Evolutionary conservation across 345 rosid genomes (phyloP).

Genomic region (Salix suchowensis): DNA sequence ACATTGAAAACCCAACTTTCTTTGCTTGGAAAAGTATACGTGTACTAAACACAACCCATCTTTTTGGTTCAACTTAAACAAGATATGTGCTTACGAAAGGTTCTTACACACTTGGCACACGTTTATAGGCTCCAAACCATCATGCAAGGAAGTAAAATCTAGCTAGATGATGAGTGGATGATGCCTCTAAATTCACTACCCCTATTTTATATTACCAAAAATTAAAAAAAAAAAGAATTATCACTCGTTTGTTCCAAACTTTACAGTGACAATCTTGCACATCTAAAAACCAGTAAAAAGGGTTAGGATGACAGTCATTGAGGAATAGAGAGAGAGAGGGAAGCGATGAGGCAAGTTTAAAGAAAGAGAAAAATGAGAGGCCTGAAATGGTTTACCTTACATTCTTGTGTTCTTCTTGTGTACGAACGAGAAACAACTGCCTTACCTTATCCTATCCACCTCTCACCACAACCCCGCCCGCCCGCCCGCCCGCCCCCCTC

Average conservation of each 20-base stretch:
- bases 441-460: conserved; percentile 77
- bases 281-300: neutral
- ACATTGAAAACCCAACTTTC: too few species aligned
- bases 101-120: neutral
- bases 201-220: too few species aligned
- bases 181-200: too few species aligned
- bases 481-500: neutral
- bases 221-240: too few species aligned
- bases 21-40: too few species aligned
- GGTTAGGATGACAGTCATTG: neutral
- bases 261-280: neutral
- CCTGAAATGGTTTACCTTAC: conserved; percentile 47
- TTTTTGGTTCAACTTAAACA: too few species aligned
- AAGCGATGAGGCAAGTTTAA: neutral
- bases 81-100: neutral
- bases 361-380: conserved; percentile 53
- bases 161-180: neutral
- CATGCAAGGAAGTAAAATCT: neutral
- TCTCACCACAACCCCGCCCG: neutral
- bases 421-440: conserved; percentile 17
- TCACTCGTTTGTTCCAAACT: neutral
- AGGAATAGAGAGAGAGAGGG: neutral
- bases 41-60: too few species aligned
- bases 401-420: conserved; percentile 23
- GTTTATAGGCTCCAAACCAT: neutral